phyloP scores from a whole-genome alignment of 257 asterid genomes.

The Thymus mandschuricus region DNA sequence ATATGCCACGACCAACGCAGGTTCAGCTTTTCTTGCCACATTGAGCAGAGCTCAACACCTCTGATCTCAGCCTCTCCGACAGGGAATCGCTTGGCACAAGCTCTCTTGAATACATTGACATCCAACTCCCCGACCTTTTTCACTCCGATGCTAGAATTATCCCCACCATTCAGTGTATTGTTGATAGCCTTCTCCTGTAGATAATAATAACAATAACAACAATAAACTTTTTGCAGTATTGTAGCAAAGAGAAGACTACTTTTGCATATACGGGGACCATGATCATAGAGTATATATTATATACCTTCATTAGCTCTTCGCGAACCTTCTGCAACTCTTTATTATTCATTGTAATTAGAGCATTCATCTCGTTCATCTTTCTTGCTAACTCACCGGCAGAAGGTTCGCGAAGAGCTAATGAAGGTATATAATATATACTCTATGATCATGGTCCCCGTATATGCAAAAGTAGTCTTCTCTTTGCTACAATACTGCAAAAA shows the following conservation, averaged over 20 bases:
- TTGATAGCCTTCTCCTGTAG: too few species aligned
- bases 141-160: too few species aligned
- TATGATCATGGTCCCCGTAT: conserved; percentile 49
- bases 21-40: conserved; percentile 65
- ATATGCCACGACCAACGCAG: conserved; percentile 65
- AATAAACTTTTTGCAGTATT: too few species aligned
- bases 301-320: too few species aligned
- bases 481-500: too few species aligned
- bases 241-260: conserved; percentile 43
- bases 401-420: too few species aligned
- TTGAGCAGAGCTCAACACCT: conserved; percentile 44
- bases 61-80: background rate
- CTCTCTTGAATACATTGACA: background rate
- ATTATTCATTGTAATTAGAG: too few species aligned
- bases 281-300: conserved; percentile 37
- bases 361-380: too few species aligned
- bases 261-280: too few species aligned
- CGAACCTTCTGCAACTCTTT: too few species aligned
- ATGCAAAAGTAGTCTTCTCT: conserved; percentile 43
- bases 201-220: too few species aligned
- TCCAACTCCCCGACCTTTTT: background rate
- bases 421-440: conserved; percentile 37
- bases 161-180: too few species aligned
- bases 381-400: conserved; percentile 13
- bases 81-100: background rate